A percentile compares a stretch with the other conserved stretches of the same genome.
Conservation (phyloP, 129 eudicot genomes). For the Escallonia herrerae region DNA sequence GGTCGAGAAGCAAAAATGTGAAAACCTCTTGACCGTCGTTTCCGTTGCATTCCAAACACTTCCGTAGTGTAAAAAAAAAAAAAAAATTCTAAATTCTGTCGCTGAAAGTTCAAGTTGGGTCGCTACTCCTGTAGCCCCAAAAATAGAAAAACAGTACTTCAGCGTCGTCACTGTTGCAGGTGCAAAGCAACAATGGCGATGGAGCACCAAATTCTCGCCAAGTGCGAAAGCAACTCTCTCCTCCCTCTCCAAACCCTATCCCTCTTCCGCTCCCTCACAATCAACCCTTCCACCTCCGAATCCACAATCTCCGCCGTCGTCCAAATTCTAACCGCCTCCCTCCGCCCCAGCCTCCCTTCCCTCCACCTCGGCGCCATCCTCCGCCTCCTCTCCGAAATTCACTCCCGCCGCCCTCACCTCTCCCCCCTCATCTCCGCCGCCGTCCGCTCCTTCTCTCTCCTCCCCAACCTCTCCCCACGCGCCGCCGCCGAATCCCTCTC, state of each 20-base stretch:
- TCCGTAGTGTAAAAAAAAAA: too few species aligned
- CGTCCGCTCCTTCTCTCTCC: conserved; percentile 25
- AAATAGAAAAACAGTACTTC: too few species aligned
- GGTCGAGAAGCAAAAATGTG: too few species aligned
- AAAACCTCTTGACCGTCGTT: too few species aligned
- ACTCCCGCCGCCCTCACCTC: conserved; percentile 34
- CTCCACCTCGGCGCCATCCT: conserved; percentile 21
- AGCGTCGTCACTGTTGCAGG: too few species aligned
- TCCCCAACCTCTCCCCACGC: conserved; percentile 33
- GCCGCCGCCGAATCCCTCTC: conserved; percentile 46
- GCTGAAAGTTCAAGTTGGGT: too few species aligned
- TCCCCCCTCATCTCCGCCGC: conserved; percentile 29
- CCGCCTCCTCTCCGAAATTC: conserved; percentile 50
- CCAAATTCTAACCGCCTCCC: conserved; percentile 30
- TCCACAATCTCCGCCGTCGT: conserved; percentile 47
- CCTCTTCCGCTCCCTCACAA: conserved; percentile 44
- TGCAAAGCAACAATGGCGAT: conserved; percentile 12
- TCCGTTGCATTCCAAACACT: too few species aligned
- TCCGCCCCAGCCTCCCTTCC: conserved; percentile 13
- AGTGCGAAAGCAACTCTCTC: conserved; percentile 1
- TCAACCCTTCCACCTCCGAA: conserved; percentile 60
- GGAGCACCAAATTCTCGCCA: conserved; percentile 37
- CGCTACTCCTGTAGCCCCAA: too few species aligned
- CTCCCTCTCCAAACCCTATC: conserved; percentile 25
- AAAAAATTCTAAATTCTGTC: too few species aligned